phyloP scores from a whole-genome alignment of 805 yeast species.

The Blastobotrys attinorum region DNA sequence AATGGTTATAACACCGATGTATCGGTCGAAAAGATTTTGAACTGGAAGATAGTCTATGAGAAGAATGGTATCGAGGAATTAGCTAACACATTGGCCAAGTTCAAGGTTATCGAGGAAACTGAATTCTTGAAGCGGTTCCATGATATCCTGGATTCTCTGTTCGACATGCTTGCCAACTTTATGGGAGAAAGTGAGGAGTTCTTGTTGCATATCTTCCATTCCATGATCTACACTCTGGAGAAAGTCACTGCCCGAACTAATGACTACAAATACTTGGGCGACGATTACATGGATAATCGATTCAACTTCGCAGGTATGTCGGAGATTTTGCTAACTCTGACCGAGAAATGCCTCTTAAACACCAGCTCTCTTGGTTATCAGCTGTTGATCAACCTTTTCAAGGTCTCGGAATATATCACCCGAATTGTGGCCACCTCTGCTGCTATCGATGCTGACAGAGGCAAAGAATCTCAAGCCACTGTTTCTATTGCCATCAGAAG shows the following conservation, averaged over 20 bases:
- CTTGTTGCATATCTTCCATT: constrained; percentile 15
- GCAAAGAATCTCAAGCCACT: constrained; percentile 9
- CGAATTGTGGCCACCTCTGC: constrained; percentile 16
- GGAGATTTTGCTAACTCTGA: constrained; percentile 25
- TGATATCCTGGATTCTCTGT: constrained; percentile 24
- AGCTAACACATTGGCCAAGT: constrained; percentile 38
- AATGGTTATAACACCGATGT: constrained; percentile 52
- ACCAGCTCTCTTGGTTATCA: constrained; percentile 6
- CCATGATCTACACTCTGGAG: constrained; percentile 20
- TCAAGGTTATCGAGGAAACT: constrained; percentile 46
- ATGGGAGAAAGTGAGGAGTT: constrained; percentile 9
- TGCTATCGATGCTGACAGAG: constrained; percentile 14
- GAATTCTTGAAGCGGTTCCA: constrained; percentile 41
- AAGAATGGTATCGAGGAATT: constrained; percentile 37
- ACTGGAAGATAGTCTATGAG: constrained; percentile 42
- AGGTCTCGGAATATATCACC: constrained; percentile 13
- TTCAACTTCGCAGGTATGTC: constrained; percentile 42
- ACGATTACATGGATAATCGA: constrained; percentile 19
- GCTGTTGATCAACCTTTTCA: constrained; percentile 10
- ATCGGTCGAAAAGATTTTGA: constrained; percentile 45
- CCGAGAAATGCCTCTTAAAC: constrained; percentile 6
- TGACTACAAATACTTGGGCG: constrained; percentile 15
- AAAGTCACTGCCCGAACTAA: constrained; percentile 16
- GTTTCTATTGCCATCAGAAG: constrained; percentile 9
- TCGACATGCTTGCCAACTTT: constrained; percentile 33